Conservation (phyloP, 352 stramenopile genomes). For the Phytophthora cajani region DNA sequence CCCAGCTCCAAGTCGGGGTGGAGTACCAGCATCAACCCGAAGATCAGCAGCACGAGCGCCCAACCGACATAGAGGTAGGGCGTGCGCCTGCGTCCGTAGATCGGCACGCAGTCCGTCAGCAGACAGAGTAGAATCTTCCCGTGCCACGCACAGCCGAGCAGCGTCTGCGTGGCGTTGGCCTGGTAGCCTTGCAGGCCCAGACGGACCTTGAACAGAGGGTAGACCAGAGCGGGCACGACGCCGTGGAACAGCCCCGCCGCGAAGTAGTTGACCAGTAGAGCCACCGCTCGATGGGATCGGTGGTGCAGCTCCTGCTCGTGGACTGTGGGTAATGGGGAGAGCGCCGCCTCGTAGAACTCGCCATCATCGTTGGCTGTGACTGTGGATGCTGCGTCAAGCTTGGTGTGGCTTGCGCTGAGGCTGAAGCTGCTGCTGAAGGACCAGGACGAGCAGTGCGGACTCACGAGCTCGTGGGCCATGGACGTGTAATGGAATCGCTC, state of each 20-base stretch:
- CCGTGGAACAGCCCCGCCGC: constrained; percentile 75
- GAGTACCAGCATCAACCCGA: constrained; percentile 37
- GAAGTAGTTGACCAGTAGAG: constrained; percentile 73
- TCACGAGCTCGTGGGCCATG: constrained; percentile 38
- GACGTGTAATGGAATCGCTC: constrained; percentile 4
- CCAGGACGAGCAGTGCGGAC: constrained; percentile 40
- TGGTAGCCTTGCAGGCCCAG: constrained; percentile 72
- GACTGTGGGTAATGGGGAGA: constrained; percentile 21
- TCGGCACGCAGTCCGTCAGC: constrained; percentile 65
- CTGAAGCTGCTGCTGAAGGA: constrained; percentile 36
- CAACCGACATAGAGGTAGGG: constrained; percentile 76
- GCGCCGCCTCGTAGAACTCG: constrained; percentile 20
- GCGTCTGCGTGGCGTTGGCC: constrained; percentile 60
- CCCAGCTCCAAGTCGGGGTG: constrained; percentile 24
- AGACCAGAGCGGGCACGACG: constrained; percentile 67
- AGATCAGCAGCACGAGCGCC: constrained; percentile 49
- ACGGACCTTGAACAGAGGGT: constrained; percentile 80
- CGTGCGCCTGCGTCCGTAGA: constrained; percentile 64
- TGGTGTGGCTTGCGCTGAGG: constrained; percentile 12
- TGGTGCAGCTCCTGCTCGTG: constrained; percentile 12
- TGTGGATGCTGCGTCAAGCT: constrained; percentile 34
- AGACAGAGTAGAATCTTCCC: constrained; percentile 75
- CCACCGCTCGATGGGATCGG: constrained; percentile 32
- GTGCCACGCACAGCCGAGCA: constrained; percentile 72
- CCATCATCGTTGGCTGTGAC: constrained; percentile 29